Percentiles rank a stretch among this genome's conserved stretches.
phyloP scores from a whole-genome alignment of 139 green algal genomes.

The Gonium pectorale region DNA sequence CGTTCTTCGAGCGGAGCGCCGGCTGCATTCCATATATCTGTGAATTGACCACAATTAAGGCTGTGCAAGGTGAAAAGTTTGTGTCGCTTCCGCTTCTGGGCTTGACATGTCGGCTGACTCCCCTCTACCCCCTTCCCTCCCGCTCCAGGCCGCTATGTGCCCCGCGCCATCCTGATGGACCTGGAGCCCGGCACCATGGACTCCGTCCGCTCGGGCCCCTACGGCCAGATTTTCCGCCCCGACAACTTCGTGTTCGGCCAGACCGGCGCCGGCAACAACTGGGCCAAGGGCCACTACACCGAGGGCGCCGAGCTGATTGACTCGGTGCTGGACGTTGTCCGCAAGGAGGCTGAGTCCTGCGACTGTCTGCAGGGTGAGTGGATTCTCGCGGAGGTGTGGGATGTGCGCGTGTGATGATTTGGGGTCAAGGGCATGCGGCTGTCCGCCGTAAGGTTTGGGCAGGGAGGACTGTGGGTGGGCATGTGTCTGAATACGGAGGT shows the following conservation, averaged over 20 bases:
- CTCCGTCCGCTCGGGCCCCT: slow-evolving; percentile 89
- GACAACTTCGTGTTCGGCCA: slow-evolving; percentile 93
- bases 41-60: too few relatives aligned
- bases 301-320: slow-evolving; percentile 98
- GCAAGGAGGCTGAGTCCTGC: too few relatives aligned
- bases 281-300: slow-evolving; percentile 99
- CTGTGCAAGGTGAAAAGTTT: too few relatives aligned
- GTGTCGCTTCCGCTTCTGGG: too few relatives aligned
- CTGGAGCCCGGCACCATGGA: slow-evolving; percentile 92
- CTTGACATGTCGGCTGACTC: not conserved
- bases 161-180: slow-evolving; percentile 96
- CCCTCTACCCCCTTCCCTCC: not conserved
- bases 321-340: slow-evolving; percentile 95
- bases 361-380: slow-evolving; percentile 95
- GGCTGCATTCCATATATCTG: too few relatives aligned
- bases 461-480: too few relatives aligned
- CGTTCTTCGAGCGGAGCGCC: too few relatives aligned
- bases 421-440: too few relatives aligned
- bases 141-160: slow-evolving; percentile 76
- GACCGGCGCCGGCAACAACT: slow-evolving; percentile 98
- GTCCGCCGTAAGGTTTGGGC: too few relatives aligned
- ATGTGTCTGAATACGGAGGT: too few relatives aligned
- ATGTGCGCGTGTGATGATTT: too few relatives aligned
- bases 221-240: slow-evolving; percentile 91
- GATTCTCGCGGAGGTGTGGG: too few relatives aligned